Evolutionary conservation across 352 stramenopile genomes (phyloP).

Genomic region (Phytophthora sp.): DNA sequence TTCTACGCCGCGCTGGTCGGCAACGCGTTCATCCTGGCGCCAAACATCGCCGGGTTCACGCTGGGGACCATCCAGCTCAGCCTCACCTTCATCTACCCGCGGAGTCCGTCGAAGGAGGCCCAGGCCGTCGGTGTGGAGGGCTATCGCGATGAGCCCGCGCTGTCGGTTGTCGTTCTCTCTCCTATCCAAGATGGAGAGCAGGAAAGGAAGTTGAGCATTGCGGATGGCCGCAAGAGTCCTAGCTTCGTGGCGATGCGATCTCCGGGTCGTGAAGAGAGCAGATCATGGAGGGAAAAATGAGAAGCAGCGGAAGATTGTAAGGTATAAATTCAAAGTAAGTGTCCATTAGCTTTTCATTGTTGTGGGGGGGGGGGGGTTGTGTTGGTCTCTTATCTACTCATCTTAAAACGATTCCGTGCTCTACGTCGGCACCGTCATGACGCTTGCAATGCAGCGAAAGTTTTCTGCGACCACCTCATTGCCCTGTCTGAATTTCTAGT

Average conservation of each 20-base stretch:
- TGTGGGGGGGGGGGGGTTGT: no score
- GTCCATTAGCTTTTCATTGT: no score
- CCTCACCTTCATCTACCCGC: slow-evolving; percentile 45
- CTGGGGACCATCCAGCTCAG: slow-evolving; percentile 39
- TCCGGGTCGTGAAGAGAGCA: not conserved
- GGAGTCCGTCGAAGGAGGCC: not conserved
- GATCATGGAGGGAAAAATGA: not conserved
- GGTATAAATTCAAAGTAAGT: no score
- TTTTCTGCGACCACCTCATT: no score
- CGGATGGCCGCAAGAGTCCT: not conserved
- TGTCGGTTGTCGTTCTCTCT: slow-evolving; percentile 1
- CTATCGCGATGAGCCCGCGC: not conserved
- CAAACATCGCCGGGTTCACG: slow-evolving; percentile 30
- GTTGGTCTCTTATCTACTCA: no score
- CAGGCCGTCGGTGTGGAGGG: not conserved
- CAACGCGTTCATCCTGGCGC: slow-evolving; percentile 37
- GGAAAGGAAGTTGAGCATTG: not conserved
- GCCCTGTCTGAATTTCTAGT: no score
- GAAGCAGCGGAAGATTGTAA: not conserved
- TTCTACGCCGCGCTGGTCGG: slow-evolving; percentile 8
- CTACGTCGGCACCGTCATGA: no score
- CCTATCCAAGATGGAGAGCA: slow-evolving; percentile 2
- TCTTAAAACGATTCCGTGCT: not conserved
- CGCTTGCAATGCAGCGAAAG: no score
- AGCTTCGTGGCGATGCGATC: slow-evolving; percentile 5